A percentile compares a stretch with the other conserved stretches of the same genome.
Evolutionary conservation across 371 early-diverging fungal species (phyloP).

Genomic region (Actinomortierella ambigua): DNA sequence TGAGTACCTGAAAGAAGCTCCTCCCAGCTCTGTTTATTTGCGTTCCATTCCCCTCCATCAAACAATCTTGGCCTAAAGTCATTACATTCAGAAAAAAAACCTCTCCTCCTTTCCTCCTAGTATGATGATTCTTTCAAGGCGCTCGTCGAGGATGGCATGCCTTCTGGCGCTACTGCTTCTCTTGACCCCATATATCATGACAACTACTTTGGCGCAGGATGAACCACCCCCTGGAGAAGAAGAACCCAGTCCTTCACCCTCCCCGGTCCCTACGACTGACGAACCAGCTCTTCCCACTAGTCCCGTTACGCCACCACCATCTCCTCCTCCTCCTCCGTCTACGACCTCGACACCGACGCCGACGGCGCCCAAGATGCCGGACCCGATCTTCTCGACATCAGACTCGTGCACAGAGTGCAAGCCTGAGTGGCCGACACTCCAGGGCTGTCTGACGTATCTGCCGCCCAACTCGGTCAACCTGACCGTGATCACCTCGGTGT

Average conservation of each 20-base stretch:
- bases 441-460: conserved; percentile 19
- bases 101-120: too few relatives aligned
- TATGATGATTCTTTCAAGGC: too few relatives aligned
- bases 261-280: too few relatives aligned
- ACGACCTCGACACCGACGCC: conserved; percentile 2
- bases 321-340: conserved; percentile 3
- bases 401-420: conserved; percentile 28
- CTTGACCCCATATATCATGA: background rate
- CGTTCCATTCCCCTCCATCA: too few relatives aligned
- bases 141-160: too few relatives aligned
- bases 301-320: background rate
- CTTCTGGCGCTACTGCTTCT: background rate
- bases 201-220: conserved; percentile 7
- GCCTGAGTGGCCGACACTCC: conserved; percentile 10
- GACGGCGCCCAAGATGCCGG: conserved; percentile 6
- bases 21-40: too few relatives aligned
- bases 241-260: too few relatives aligned
- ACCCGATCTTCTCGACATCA: conserved; percentile 28
- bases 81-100: too few relatives aligned
- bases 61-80: too few relatives aligned
- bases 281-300: too few relatives aligned
- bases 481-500: conserved; percentile 21
- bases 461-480: conserved; percentile 19
- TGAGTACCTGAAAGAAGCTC: too few relatives aligned
- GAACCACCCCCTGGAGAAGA: background rate